These are phyloP conservation scores for Candida nemodendra DNA, from an alignment of 805 yeast species.

Conservation along the genomic window DNA sequence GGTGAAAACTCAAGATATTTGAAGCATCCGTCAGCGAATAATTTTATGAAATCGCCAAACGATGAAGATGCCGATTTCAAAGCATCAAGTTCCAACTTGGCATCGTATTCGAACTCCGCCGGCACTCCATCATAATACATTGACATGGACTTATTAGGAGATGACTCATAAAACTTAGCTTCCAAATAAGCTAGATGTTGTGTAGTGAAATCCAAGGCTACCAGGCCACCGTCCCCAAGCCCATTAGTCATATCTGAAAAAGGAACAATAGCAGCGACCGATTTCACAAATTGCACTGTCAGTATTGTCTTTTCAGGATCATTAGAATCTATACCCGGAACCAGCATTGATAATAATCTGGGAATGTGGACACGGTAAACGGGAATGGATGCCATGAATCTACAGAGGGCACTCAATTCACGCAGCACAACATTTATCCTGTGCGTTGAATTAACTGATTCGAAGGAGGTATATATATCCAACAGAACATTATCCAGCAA, in stretches of 20 bases:
- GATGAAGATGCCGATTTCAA: conserved; percentile 70
- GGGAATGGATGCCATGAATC: conserved; percentile 64
- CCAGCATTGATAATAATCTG: conserved; percentile 61
- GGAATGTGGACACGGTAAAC: conserved; percentile 76
- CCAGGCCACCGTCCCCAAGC: conserved; percentile 36
- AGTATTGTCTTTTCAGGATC: conserved; percentile 73
- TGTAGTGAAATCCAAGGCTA: conserved; percentile 57
- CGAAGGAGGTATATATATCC: conserved; percentile 76
- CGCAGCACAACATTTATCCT: conserved; percentile 72
- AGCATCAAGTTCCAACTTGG: conserved; percentile 50
- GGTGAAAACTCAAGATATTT: conserved; percentile 68
- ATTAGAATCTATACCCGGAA: conserved; percentile 86
- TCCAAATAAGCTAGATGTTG: conserved; percentile 60
- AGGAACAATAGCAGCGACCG: conserved; percentile 72
- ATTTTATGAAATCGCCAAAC: conserved; percentile 57
- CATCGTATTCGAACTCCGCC: conserved; percentile 39
- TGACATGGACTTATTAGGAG: conserved; percentile 24
- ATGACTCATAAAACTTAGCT: conserved; percentile 35
- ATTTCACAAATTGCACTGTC: conserved; percentile 66
- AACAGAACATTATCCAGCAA: conserved; percentile 55
- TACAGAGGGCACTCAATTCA: conserved; percentile 59
- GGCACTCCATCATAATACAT: conserved; percentile 21
- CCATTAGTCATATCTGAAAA: conserved; percentile 56
- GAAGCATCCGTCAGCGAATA: conserved; percentile 59
- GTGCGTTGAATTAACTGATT: conserved; percentile 70